Evolutionary conservation across 345 rosid species (phyloP).

Genomic region (Erodium maritimum): DNA sequence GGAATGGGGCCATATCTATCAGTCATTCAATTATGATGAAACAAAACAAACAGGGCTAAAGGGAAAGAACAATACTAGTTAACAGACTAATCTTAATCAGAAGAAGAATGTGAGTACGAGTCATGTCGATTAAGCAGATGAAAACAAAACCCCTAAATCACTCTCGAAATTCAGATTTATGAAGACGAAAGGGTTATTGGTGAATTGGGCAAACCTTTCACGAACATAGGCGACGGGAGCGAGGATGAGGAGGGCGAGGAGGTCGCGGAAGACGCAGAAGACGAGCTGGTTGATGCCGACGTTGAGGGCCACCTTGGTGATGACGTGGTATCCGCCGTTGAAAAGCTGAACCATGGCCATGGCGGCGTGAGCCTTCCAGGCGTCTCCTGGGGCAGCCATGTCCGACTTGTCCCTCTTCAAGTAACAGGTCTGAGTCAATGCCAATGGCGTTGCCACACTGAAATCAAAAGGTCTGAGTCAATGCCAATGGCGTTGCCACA

Average conservation of each 20-base stretch:
- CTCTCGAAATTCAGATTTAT: too few relatives aligned
- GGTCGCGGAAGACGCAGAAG: slow-evolving; percentile 90
- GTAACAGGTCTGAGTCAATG: too few relatives aligned
- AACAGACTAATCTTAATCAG: not conserved
- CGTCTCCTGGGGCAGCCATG: slow-evolving; percentile 27
- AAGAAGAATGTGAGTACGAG: not conserved
- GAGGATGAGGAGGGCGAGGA: slow-evolving; percentile 76
- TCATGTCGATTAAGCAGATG: too few relatives aligned
- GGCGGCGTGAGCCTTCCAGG: slow-evolving; percentile 55
- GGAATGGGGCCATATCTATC: not conserved
- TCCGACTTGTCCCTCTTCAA: not conserved
- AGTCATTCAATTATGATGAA: not conserved
- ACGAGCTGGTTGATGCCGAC: slow-evolving; percentile 94
- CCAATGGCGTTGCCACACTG: not conserved
- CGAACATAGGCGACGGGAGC: slow-evolving; percentile 82
- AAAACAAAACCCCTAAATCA: not conserved
- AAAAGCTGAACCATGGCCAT: slow-evolving; percentile 85
- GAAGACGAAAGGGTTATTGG: too few relatives aligned
- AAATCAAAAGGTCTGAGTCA: too few relatives aligned
- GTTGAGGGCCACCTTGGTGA: slow-evolving; percentile 90
- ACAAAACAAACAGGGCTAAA: not conserved
- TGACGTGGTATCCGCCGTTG: slow-evolving; percentile 89
- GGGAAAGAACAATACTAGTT: too few relatives aligned
- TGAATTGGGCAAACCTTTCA: slow-evolving; percentile 78
- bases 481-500: not conserved